Evolutionary conservation across 768 basidiomycete genomes (phyloP), one percentile per base, ranked within the genome.

Genomic region (Collybia sordida): DNA sequence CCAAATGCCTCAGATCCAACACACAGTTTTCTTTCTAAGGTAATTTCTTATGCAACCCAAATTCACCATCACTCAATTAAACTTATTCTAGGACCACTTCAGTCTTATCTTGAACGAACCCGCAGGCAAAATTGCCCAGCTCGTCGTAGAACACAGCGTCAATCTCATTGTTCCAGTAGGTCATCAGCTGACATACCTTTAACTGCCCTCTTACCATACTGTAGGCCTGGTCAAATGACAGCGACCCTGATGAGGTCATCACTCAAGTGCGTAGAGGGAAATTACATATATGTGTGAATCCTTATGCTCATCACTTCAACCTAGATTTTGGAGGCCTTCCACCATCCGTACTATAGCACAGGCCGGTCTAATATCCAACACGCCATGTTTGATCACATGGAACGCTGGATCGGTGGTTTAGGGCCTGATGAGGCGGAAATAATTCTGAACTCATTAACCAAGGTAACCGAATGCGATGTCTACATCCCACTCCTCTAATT

Each of bases 21-120:
- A 1, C 87, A 89, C 64, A 86, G 83, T 64, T 67, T 86, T 54
- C 70, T 88, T 42, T 85, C 85, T 34, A 88, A 88, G 73, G 83
- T 82, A 39, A 54, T 14, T 18, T 24, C 19, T 14, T 14, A 14
- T 38, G 27, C n/a, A 6, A 34, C 22, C 34, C 27, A 36, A 6
- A 44, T 18, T 25, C 37, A 37, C 44, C 37, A 15, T 17, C 9
- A 45, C 46, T 28, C 34, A 49, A 45, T 50, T 37, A 28, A 31
- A 31, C 7, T 7, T 39, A 23, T 41, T 51, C 3, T 50, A 86
- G 82, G 86, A 88, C 60, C 86, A 88, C 64, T 87, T 89, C 58
- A 79, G 72, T 4, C 75, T 86, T 37, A 83, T 87, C 45, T 70
- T 88, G 45, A 89, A 88, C 61, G 84, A 88, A 59, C 85, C 87